Conservation (phyloP, 192 early-diverging fungal genomes). For the Backusella australiensis region DNA sequence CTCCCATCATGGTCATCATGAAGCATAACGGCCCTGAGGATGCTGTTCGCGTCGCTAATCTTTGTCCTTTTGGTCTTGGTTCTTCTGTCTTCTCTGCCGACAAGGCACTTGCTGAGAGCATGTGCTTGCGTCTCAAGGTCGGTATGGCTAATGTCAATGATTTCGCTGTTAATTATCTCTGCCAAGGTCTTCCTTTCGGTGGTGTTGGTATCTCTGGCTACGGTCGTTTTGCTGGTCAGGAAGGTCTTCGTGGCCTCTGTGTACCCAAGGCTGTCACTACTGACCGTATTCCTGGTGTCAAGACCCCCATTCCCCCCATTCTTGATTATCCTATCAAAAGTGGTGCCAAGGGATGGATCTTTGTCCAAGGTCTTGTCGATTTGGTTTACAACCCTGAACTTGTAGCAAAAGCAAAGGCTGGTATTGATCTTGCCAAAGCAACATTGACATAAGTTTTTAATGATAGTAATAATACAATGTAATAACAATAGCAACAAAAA, state of each 20-base stretch:
- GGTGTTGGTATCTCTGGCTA: conserved; percentile 78
- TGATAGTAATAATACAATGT: not conserved
- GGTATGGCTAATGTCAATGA: conserved; percentile 90
- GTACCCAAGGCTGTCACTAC: conserved; percentile 69
- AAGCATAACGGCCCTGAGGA: conserved; percentile 66
- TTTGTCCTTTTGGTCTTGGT: conserved; percentile 73
- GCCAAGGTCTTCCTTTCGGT: conserved; percentile 80
- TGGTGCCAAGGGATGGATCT: conserved; percentile 49
- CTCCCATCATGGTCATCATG: conserved; percentile 80
- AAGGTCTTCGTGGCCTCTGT: conserved; percentile 72
- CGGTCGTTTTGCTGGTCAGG: conserved; percentile 68
- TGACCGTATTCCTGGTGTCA: conserved; percentile 68
- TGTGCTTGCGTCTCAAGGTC: conserved; percentile 60
- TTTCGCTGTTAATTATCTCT: conserved; percentile 83
- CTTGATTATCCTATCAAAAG: conserved; percentile 74
- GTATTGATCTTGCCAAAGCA: conserved; percentile 50
- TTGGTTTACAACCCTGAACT: conserved; percentile 50
- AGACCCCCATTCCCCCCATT: conserved; percentile 72
- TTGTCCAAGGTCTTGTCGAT: conserved; percentile 55
- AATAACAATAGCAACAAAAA: not conserved
- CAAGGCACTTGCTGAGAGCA: conserved; percentile 51
- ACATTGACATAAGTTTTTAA: not conserved
- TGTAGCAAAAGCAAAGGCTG: conserved; percentile 49
- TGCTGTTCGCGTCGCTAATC: conserved; percentile 65
- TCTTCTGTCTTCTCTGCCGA: conserved; percentile 78